Evolutionary conservation across 2,329 filamentous ascomycete genomes (phyloP), one percentile per base, ranked within the genome.

Genomic region (Trichoderma afroharzianum): DNA sequence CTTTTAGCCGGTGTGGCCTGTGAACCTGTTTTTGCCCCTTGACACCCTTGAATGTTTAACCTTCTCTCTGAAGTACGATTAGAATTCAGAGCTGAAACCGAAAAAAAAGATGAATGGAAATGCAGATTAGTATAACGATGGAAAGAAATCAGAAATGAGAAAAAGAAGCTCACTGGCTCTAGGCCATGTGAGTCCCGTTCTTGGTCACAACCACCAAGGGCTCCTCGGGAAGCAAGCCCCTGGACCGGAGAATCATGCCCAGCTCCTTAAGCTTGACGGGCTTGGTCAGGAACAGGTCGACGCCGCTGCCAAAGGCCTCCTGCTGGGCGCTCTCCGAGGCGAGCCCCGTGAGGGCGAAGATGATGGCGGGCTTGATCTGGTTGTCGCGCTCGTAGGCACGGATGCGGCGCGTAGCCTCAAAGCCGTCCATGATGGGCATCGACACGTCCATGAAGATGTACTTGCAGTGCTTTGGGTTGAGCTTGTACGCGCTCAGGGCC

Each of bases 391-490:
- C 88, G 39, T 85, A 80, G 1, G 82, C 80, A 1, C 87, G 82
- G 15, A 88, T 88, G n/a, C 80, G 79, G 1, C 83, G 78, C 1
- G 86, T 87, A 0, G 85, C 83, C 18, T 85, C 84, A 3, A 87
- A 82, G 0, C 86, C 86, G 72, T 89, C 84, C 76, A 89, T 85
- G 3, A 88, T 78, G 0, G 88, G 88, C 88, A 90, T 89, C 68
- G 83, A 87, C 1, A 88, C 84, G 73, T 89, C 87, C 76, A 83
- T 84, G 5, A 84, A 73, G 0, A 84, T 73, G 63, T 78, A 81
- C 0, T 71, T 72, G 28, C 76, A 82, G 0, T 75, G 66, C 0
- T 73, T 73, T 0, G 76, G 76, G 1, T 75, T 72, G 1, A 73
- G 39, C n/a, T 71, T 74, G 43, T 78, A 83, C 0, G 74, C 75